phyloP scores from a whole-genome alignment of 768 basidiomycete genomes.

The Trametes coccinea region DNA sequence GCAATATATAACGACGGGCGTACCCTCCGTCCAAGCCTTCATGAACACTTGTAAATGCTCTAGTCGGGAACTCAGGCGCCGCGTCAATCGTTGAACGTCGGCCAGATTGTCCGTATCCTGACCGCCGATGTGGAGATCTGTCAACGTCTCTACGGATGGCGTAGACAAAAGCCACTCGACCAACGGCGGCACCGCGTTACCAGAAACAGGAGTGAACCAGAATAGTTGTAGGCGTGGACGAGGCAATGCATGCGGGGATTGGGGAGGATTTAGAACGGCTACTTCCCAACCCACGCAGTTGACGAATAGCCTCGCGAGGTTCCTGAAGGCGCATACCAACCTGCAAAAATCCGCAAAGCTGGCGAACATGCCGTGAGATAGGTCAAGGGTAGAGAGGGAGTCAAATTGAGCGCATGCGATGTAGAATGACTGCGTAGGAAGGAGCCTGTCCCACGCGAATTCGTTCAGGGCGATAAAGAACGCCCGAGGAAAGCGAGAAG shows the following conservation, averaged over 20 bases:
- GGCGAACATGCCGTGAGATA: conserved; percentile 5
- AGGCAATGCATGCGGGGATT: background rate
- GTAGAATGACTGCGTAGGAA: background rate
- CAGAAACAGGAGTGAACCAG: conserved; percentile 8
- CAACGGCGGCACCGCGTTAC: background rate
- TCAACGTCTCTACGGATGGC: background rate
- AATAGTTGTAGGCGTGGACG: background rate
- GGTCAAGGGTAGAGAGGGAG: conserved; percentile 7
- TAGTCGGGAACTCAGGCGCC: conserved; percentile 1
- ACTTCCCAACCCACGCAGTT: conserved; percentile 1
- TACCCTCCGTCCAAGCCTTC: conserved; percentile 1
- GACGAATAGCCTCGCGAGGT: background rate
- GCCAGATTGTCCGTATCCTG: background rate
- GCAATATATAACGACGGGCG: background rate
- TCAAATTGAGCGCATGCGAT: background rate
- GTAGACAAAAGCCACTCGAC: conserved; percentile 12
- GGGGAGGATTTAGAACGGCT: background rate
- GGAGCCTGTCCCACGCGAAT: background rate
- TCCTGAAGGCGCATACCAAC: background rate
- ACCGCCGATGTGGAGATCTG: conserved; percentile 5
- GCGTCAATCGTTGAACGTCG: background rate
- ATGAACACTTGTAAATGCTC: conserved; percentile 9
- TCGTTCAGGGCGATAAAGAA: background rate
- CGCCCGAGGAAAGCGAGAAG: background rate
- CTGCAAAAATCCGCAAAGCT: conserved; percentile 10